Evolutionary conservation across 169 alveolate species (phyloP).

Genomic region (Cryptosporidium sp.): DNA sequence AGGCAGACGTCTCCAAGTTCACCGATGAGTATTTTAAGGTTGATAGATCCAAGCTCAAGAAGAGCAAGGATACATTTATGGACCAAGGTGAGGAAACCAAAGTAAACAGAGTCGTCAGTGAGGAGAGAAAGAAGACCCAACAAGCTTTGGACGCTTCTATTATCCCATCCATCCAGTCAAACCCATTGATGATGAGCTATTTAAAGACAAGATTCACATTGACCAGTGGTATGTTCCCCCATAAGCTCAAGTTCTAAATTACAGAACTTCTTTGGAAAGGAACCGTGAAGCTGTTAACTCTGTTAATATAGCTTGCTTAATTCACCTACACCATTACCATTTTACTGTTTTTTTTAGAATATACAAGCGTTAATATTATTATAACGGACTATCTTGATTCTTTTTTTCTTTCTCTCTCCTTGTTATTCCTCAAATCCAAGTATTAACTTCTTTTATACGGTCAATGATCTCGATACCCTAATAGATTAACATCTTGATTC

Average conservation of each 20-base stretch:
- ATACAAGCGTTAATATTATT: slow-evolving; percentile 17
- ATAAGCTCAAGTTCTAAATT: slow-evolving; percentile 90
- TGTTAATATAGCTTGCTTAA: slow-evolving; percentile 10
- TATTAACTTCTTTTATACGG: no score
- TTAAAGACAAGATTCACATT: slow-evolving; percentile 91
- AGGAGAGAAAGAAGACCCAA: slow-evolving; percentile 80
- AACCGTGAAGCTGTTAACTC: slow-evolving; percentile 2
- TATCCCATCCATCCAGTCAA: slow-evolving; percentile 81
- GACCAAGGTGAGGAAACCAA: slow-evolving; percentile 82
- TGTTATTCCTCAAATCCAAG: not conserved
- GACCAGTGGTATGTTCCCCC: slow-evolving; percentile 91
- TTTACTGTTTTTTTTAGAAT: slow-evolving; percentile 25
- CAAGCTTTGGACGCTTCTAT: slow-evolving; percentile 82
- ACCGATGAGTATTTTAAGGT: slow-evolving; percentile 83
- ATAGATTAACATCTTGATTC: not conserved
- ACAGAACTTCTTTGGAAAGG: not conserved
- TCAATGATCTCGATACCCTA: no score
- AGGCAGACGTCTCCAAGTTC: slow-evolving; percentile 83
- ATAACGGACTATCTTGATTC: not conserved
- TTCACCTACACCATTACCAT: not conserved
- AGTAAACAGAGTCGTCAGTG: slow-evolving; percentile 65
- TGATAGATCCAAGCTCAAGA: slow-evolving; percentile 74
- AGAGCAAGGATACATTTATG: slow-evolving; percentile 82
- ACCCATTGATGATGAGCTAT: slow-evolving; percentile 84
- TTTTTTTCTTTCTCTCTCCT: not conserved